Conservation (phyloP, 768 basidiomycete species). For the Psilocybe tampanensis region DNA sequence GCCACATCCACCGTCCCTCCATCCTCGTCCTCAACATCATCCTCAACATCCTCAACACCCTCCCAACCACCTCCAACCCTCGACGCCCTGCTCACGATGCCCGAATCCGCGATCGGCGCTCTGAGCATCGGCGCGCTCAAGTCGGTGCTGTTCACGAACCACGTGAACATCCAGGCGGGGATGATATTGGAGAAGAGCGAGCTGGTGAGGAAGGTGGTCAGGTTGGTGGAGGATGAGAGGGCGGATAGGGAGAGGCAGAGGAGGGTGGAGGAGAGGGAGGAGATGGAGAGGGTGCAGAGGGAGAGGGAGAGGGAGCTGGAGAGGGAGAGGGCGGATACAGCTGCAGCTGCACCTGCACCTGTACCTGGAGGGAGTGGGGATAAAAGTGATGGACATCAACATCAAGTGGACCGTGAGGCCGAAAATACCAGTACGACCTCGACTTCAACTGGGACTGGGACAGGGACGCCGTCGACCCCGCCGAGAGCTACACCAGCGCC, state of each 20-base stretch:
- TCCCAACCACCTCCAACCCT: constrained; percentile 66
- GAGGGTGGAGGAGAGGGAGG: constrained; percentile 46
- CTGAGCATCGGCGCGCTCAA: constrained; percentile 79
- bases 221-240: constrained; percentile 66
- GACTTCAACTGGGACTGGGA: too few relatives aligned
- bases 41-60: too few relatives aligned
- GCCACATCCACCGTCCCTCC: constrained; percentile 45
- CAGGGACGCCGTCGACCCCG: constrained; percentile 9
- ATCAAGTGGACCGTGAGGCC: too few relatives aligned
- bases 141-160: constrained; percentile 77
- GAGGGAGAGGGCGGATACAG: too few relatives aligned
- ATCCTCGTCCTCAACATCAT: too few relatives aligned
- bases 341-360: too few relatives aligned
- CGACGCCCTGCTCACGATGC: constrained; percentile 66
- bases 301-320: constrained; percentile 40
- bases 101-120: constrained; percentile 52
- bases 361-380: too few relatives aligned
- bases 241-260: constrained; percentile 52
- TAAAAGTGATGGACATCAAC: too few relatives aligned
- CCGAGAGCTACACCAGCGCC: constrained; percentile 30
- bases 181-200: constrained; percentile 87
- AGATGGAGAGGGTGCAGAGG: constrained; percentile 41
- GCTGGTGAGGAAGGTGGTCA: constrained; percentile 69
- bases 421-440: too few relatives aligned
- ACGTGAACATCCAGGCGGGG: constrained; percentile 75